Conservation (phyloP, 768 basidiomycete species). For the Leccinum truebloodii region DNA sequence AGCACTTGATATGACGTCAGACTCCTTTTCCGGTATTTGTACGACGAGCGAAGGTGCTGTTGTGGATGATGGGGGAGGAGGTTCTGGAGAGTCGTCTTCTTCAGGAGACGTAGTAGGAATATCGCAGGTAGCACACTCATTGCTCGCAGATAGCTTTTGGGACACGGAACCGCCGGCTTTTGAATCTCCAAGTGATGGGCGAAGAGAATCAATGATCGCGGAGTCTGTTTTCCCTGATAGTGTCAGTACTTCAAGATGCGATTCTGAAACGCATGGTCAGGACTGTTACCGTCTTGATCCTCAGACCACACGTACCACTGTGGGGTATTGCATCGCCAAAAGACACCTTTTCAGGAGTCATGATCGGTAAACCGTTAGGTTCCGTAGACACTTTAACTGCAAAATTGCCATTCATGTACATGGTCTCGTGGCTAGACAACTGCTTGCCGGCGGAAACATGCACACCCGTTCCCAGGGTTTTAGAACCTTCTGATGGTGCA, state of each 20-base stretch:
- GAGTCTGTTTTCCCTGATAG: constrained; percentile 16
- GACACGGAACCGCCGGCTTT: constrained; percentile 8
- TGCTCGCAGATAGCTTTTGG: constrained; percentile 8
- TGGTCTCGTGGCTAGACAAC: constrained; percentile 25
- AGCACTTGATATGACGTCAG: constrained; percentile 14
- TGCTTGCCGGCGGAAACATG: constrained; percentile 17
- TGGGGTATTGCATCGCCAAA: constrained; percentile 7
- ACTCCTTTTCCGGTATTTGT: constrained; percentile 18
- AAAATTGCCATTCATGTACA: constrained; percentile 22
- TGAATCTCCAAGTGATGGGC: constrained; percentile 8
- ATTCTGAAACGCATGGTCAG: constrained; percentile 22
- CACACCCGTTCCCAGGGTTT: constrained; percentile 19
- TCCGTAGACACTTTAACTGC: constrained; percentile 15
- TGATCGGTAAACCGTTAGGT: constrained; percentile 14
- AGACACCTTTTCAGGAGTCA: constrained; percentile 10
- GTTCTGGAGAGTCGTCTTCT: constrained; percentile 7
- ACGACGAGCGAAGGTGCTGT: constrained; percentile 12
- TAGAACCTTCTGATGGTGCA: constrained; percentile 21
- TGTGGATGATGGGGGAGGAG: constrained; percentile 14
- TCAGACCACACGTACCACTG: constrained; percentile 18
- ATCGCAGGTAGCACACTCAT: constrained; percentile 13
- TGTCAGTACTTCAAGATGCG: constrained; percentile 8
- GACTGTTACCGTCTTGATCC: neutral
- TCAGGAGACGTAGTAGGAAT: constrained; percentile 9
- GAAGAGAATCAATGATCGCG: constrained; percentile 4